These are phyloP conservation scores for Erythrobasidium hasegawianum DNA, from an alignment of 1,284 basidiomycete species.

Conservation along the genomic window DNA sequence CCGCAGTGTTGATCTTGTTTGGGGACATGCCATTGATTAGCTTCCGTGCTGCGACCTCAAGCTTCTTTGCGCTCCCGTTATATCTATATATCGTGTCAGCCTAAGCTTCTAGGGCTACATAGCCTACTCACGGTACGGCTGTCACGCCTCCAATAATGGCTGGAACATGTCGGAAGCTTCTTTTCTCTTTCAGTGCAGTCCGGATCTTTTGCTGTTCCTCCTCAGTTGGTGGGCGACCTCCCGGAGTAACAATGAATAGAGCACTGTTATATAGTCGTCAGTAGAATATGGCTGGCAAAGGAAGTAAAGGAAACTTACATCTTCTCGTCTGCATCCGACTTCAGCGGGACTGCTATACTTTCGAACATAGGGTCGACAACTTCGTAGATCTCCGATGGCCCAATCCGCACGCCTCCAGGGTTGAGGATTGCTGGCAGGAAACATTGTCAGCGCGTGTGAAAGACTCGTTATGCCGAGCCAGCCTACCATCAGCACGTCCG, in stretches of 20 bases:
- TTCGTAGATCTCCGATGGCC: slow-evolving; percentile 78
- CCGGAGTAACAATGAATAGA: slow-evolving; percentile 63
- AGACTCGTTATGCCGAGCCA: too few species aligned
- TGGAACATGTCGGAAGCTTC: not conserved
- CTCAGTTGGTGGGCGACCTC: slow-evolving; percentile 69
- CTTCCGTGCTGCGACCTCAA: slow-evolving; percentile 79
- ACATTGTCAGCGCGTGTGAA: too few species aligned
- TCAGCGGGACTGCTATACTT: slow-evolving; percentile 4
- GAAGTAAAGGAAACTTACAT: not conserved
- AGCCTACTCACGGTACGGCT: too few species aligned
- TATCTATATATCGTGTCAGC: slow-evolving; percentile 49
- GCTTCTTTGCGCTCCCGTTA: slow-evolving; percentile 78
- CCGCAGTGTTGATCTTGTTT: slow-evolving; percentile 36
- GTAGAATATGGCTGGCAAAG: too few species aligned
- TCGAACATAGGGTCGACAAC: slow-evolving; percentile 59
- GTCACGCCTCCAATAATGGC: too few species aligned
- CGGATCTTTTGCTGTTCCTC: slow-evolving; percentile 73
- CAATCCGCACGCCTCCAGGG: slow-evolving; percentile 79
- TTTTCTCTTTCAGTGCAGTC: slow-evolving; percentile 67
- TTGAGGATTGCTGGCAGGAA: slow-evolving; percentile 65
- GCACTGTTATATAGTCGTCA: slow-evolving; percentile 49
- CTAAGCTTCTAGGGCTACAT: slow-evolving; percentile 43
- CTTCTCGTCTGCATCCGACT: too few species aligned
- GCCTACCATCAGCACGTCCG: too few species aligned
- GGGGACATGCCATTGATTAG: slow-evolving; percentile 49